Evolutionary conservation across 2,329 filamentous ascomycete genomes (phyloP).

Genomic region (Ophiocordyceps camponoti-saundersi): DNA sequence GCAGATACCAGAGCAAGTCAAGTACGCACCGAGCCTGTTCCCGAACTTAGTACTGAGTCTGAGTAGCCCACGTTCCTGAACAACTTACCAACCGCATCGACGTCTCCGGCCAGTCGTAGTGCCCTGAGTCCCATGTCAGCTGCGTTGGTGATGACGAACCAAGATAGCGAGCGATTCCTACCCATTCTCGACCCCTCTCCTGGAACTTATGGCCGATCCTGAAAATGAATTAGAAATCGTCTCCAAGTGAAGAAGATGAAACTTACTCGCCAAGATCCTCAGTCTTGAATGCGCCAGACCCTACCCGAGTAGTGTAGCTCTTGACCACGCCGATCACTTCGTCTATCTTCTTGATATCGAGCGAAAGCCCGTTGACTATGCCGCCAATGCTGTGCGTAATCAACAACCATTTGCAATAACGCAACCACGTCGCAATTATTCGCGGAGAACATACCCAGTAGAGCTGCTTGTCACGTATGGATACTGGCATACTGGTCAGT

Average conservation of each 20-base stretch:
- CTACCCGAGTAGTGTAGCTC: conserved; percentile 8
- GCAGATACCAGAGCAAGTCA: background rate
- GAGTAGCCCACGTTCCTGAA: background rate
- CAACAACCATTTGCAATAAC: background rate
- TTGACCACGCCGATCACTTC: conserved; percentile 49
- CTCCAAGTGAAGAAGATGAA: background rate
- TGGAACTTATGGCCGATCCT: conserved; percentile 25
- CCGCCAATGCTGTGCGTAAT: conserved; percentile 6
- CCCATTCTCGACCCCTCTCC: conserved; percentile 16
- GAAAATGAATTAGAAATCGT: background rate
- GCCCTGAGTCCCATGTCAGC: background rate
- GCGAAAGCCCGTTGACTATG: conserved; percentile 9
- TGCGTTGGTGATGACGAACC: background rate
- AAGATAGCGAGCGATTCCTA: background rate
- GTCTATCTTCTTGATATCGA: conserved; percentile 36
- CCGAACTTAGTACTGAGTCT: background rate
- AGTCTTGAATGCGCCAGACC: conserved; percentile 4
- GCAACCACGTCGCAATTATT: background rate
- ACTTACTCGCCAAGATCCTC: conserved; percentile 3
- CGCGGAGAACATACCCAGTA: conserved; percentile 3
- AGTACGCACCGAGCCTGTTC: background rate
- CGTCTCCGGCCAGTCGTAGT: conserved; percentile 5
- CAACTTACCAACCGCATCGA: conserved; percentile 5
- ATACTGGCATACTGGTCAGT: conserved; percentile 3
- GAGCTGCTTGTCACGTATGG: conserved; percentile 12